These are phyloP conservation scores for Cercospora sp. DNA, from an alignment of 2,329 filamentous ascomycete genomes.

Conservation along the genomic window DNA sequence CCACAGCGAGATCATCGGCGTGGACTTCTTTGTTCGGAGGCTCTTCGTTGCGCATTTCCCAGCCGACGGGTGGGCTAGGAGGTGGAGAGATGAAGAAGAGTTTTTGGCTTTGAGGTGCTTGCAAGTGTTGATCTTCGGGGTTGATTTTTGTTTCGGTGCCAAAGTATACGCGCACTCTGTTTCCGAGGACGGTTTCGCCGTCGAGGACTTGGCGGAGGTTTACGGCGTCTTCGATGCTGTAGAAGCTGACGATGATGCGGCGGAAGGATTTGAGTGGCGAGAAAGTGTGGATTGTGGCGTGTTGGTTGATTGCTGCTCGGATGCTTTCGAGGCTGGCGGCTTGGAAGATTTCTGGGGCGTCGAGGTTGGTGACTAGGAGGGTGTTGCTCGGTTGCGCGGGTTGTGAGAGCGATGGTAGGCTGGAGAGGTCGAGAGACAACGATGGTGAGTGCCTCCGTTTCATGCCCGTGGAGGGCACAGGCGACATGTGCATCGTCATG, in stretches of 20 bases:
- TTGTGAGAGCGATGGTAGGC: slow-evolving; percentile 65
- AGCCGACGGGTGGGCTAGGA: slow-evolving; percentile 63
- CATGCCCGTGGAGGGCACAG: slow-evolving; percentile 20
- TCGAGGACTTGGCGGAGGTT: slow-evolving; percentile 72
- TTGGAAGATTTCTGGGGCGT: slow-evolving; percentile 71
- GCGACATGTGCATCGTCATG: slow-evolving; percentile 23
- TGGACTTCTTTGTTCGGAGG: slow-evolving; percentile 67
- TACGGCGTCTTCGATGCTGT: slow-evolving; percentile 67
- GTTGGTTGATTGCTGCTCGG: slow-evolving; percentile 66
- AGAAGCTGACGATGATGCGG: slow-evolving; percentile 78
- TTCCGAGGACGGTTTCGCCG: slow-evolving; percentile 70
- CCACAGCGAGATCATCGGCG: slow-evolving; percentile 60
- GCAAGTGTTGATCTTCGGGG: slow-evolving; percentile 48
- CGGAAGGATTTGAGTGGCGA: slow-evolving; percentile 79
- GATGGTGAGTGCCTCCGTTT: slow-evolving; percentile 43
- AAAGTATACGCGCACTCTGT: slow-evolving; percentile 66
- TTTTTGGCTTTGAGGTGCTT: slow-evolving; percentile 59
- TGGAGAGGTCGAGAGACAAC: slow-evolving; percentile 72
- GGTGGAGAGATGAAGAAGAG: slow-evolving; percentile 68
- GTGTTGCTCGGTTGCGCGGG: slow-evolving; percentile 81
- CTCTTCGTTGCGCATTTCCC: slow-evolving; percentile 63
- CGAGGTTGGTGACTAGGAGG: slow-evolving; percentile 78
- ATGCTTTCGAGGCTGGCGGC: slow-evolving; percentile 72
- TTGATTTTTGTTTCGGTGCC: slow-evolving; percentile 53
- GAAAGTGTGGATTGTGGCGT: slow-evolving; percentile 75